Evolutionary conservation across 768 basidiomycete genomes (phyloP), one percentile per base, ranked within the genome.

Genomic region (Tephrocybe rancida): DNA sequence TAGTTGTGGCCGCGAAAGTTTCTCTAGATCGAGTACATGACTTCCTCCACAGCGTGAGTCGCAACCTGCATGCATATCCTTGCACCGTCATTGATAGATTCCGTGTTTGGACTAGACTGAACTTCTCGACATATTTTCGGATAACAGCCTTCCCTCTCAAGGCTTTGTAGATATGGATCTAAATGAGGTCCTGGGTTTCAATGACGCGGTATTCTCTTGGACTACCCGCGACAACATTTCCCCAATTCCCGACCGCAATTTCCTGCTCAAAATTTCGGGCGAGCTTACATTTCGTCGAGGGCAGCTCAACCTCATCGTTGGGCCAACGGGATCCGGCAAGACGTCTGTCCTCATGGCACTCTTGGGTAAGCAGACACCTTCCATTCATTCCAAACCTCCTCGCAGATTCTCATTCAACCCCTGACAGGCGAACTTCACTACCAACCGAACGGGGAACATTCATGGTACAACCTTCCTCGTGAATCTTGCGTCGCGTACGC

Each of bases 401-500:
- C 25, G 16, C 26, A 2, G 18, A n/a, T 27, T 5, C 5, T 19
- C 30, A 13, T 41, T 22, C 6, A 21, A 21, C 18, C 5, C 10
- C 39, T 41, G 35, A 16, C 51, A 76, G 78, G 85, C 29, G 87
- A 88, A 66, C 82, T 89, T 82, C 83, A 87, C 62, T 85, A 82
- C 59, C 67, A 79, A 10, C 79, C 78, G 1, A 68, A 69, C 5
- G 65, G 67, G 4, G 69, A 77, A 0, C 76, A 79, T 44, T 83
- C 87, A 0, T 87, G 82, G 78, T 88, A 79, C 68, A 83, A 81
- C 57, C 78, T 92, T 2, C 90, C 91, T 19, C 73, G 88, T 5
- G 71, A 70, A 2, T 76, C 77, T 0, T 89, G 90, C 2, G 78
- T 93, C 30, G 84, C 89, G 1, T 92, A 89, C 62, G 87, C 87